Base-by-base conservation (phyloP, 306 rosid species). In the Trifolium fragiferum region DNA sequence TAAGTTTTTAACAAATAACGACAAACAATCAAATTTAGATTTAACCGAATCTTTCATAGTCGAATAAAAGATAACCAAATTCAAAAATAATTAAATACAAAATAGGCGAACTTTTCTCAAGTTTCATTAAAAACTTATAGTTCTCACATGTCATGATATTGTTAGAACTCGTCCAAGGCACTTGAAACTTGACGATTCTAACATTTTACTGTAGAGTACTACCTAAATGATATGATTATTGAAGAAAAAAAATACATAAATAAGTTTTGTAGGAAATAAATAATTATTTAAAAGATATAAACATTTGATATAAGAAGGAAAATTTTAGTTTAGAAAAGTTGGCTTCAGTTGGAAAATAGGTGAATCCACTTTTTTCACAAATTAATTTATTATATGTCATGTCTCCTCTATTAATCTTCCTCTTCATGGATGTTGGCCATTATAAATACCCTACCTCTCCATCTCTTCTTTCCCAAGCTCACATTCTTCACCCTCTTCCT, bases 371-470 rank as follows among this genome's bases (percentile, higher is more conserved):
- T 27, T 27, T 18, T 25, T 38, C 46, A 21, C 75, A 6, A 14
- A 54, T 54, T 50, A 16, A 38, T 4, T 27, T 27, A 27, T 30
- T 4, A 30, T 30, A 23, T 44, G 59, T 73, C 19, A 3, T 44
- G 46, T 62, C 35, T 15, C 14, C 16, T 15, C 47, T 35, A 33
- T 19, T 16, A 49, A 16, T 63, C 71, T 47, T 74, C 63, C 1
- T 23, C 49, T 75, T 64, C 18, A 8, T 37, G 18, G 68, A 59
- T 77, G 50, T 19, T 16, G n/a, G 54, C 51, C 62, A 43, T 62
- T 86, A 89, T 87, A 89, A 80, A 82, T 87, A 78, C 66, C 77
- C 25, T 15, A 12, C 49, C 11, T 40, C 58, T 0, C 30, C 68
- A 40, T 23, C 18, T 37, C 33, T 50, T 69, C 7, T 41, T 64